A percentile compares a stretch with the other conserved stretches of the same genome.
Conservation (phyloP, 1,284 basidiomycete genomes). For the Agroathelia rolfsii region DNA sequence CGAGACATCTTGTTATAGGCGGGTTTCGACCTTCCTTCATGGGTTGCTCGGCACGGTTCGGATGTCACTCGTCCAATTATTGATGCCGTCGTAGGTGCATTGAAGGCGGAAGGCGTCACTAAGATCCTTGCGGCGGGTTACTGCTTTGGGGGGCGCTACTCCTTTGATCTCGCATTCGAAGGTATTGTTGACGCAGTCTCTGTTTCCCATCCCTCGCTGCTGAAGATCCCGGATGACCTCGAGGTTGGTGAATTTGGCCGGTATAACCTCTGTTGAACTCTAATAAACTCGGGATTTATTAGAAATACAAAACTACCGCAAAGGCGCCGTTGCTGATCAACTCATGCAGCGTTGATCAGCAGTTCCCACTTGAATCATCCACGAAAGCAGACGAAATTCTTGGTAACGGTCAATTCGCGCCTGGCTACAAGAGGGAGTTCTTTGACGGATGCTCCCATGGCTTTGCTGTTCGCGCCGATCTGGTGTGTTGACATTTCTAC, state of each 20-base stretch:
- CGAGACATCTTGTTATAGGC: neutral
- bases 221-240: conserved; percentile 3
- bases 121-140: conserved; percentile 18
- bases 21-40: conserved; percentile 13
- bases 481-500: too few species aligned
- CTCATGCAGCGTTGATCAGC: conserved; percentile 42
- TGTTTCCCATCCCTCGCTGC: conserved; percentile 4
- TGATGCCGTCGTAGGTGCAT: conserved; percentile 17
- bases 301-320: conserved; percentile 39
- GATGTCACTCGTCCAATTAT: conserved; percentile 14
- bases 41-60: conserved; percentile 15
- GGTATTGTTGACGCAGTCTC: neutral
- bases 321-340: conserved; percentile 55
- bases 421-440: conserved; percentile 46
- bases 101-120: conserved; percentile 20
- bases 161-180: conserved; percentile 7
- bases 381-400: conserved; percentile 46
- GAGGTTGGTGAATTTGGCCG: conserved; percentile 6
- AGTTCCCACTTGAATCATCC: conserved; percentile 40
- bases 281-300: too few species aligned
- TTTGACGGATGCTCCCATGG: conserved; percentile 53
- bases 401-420: conserved; percentile 38
- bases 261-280: too few species aligned
- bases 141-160: conserved; percentile 18
- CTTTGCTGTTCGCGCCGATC: conserved; percentile 49